Percentiles rank a stretch among this genome's conserved stretches.
Conservation (phyloP, 768 basidiomycete species). For the Harrya chromipes region DNA sequence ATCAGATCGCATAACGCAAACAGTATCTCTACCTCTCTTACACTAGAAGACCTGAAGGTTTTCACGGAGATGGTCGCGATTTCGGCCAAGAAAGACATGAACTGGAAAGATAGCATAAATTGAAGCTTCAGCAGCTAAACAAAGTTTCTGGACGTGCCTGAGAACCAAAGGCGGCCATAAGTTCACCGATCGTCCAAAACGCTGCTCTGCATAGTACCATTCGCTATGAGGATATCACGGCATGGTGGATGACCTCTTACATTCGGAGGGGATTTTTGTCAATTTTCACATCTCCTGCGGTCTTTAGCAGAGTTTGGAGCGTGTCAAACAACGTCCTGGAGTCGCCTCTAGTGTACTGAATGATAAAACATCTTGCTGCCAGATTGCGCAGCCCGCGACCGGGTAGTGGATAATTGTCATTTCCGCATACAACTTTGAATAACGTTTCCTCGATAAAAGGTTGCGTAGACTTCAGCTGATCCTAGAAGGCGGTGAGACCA, state of each 20-base stretch:
- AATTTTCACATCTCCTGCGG: conserved; percentile 68
- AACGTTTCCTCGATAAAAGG: conserved; percentile 57
- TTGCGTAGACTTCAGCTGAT: conserved; percentile 64
- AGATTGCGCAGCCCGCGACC: conserved; percentile 84
- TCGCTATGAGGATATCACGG: not conserved
- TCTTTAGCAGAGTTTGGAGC: conserved; percentile 70
- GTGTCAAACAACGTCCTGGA: conserved; percentile 85
- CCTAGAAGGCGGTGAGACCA: conserved; percentile 39
- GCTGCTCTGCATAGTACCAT: conserved; percentile 62
- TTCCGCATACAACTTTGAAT: conserved; percentile 63
- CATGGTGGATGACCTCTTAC: conserved; percentile 39
- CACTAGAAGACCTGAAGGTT: conserved; percentile 68
- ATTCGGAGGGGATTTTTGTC: conserved; percentile 66
- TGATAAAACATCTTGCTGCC: conserved; percentile 71
- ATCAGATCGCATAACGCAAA: conserved; percentile 5
- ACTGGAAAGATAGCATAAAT: conserved; percentile 41
- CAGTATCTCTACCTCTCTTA: conserved; percentile 34
- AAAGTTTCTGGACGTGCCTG: conserved; percentile 53
- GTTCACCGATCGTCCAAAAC: conserved; percentile 82
- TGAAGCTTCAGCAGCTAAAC: not conserved
- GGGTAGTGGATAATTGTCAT: conserved; percentile 71
- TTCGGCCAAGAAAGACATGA: conserved; percentile 95
- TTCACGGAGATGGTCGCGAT: conserved; percentile 65
- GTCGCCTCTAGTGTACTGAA: conserved; percentile 77
- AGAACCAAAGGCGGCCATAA: conserved; percentile 81